A percentile compares a stretch with the other conserved stretches of the same genome.
Conservation (phyloP, 352 stramenopile genomes). For the Globisporangium ultimum region DNA sequence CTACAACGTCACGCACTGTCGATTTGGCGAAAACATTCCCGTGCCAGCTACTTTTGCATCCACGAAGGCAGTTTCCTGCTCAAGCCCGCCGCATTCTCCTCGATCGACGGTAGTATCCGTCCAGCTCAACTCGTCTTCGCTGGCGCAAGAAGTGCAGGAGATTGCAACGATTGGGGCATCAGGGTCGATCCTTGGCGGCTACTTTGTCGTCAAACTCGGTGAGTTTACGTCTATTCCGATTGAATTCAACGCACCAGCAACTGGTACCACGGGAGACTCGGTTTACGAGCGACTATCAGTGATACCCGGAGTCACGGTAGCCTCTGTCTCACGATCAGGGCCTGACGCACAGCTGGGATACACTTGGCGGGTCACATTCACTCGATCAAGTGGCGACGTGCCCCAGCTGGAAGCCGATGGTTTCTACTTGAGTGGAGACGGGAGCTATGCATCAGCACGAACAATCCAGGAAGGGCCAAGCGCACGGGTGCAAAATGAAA, state of each 20-base stretch:
- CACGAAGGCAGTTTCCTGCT: conserved; percentile 18
- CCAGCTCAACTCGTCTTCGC: conserved; percentile 4
- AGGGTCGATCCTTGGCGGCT: conserved; percentile 16
- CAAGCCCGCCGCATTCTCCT: conserved; percentile 16
- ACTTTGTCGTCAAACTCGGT: conserved; percentile 22
- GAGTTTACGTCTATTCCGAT: conserved; percentile 18
- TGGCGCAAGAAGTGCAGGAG: conserved; percentile 23
- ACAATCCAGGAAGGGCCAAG: conserved; percentile 23
- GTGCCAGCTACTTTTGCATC: conserved; percentile 8
- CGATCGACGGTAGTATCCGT: conserved; percentile 19
- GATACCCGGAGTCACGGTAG: conserved; percentile 15
- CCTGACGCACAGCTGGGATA: conserved; percentile 31
- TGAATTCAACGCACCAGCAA: conserved; percentile 24
- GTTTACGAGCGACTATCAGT: conserved; percentile 24
- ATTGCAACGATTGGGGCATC: conserved; percentile 16
- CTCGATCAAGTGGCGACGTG: conserved; percentile 25
- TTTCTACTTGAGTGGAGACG: conserved; percentile 18
- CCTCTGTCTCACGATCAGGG: conserved; percentile 25
- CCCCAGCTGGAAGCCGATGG: conserved; percentile 18
- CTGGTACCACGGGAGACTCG: conserved; percentile 17
- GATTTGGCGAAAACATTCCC: conserved; percentile 20
- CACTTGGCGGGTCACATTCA: conserved; percentile 41
- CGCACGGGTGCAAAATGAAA: conserved; percentile 15
- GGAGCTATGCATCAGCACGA: conserved; percentile 17
- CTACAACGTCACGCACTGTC: conserved; percentile 27